A percentile compares a stretch with the other conserved stretches of the same genome.
phyloP scores from a whole-genome alignment of 75 land plant species.

The Sequoia sempervirens region DNA sequence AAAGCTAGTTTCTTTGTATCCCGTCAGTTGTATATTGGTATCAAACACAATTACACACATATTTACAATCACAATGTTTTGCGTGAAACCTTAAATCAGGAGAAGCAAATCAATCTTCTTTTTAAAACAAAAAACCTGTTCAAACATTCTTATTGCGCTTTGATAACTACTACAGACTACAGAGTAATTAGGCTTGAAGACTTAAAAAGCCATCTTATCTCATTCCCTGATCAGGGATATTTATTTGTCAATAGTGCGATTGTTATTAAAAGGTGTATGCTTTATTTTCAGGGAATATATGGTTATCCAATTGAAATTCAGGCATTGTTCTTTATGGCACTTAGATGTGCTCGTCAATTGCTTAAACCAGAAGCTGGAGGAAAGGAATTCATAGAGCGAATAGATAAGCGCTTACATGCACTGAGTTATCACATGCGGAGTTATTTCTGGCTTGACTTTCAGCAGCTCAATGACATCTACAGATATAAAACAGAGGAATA shows the following conservation, averaged over 20 bases:
- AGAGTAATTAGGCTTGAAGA: background rate
- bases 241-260: constrained; percentile 16
- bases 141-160: background rate
- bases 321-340: constrained; percentile 85
- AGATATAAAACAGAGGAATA: constrained; percentile 64
- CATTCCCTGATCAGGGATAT: constrained; percentile 13
- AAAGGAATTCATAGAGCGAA: constrained; percentile 65
- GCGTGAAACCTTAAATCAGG: background rate
- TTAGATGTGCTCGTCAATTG: constrained; percentile 66
- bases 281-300: constrained; percentile 81
- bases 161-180: background rate
- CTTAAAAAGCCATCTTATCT: background rate
- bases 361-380: constrained; percentile 77
- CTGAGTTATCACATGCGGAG: constrained; percentile 75
- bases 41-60: background rate
- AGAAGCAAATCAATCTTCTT: background rate
- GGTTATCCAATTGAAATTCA: constrained; percentile 96
- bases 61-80: background rate
- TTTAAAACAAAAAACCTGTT: background rate
- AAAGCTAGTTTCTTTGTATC: background rate
- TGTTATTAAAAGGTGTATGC: constrained; percentile 13
- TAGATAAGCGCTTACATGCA: constrained; percentile 79
- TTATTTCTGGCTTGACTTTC: constrained; percentile 78
- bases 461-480: constrained; percentile 67
- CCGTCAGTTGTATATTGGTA: background rate